Percentiles rank a stretch among this genome's conserved stretches.
Conservation (phyloP, 768 basidiomycete genomes). For the Mycena chlorophos region DNA sequence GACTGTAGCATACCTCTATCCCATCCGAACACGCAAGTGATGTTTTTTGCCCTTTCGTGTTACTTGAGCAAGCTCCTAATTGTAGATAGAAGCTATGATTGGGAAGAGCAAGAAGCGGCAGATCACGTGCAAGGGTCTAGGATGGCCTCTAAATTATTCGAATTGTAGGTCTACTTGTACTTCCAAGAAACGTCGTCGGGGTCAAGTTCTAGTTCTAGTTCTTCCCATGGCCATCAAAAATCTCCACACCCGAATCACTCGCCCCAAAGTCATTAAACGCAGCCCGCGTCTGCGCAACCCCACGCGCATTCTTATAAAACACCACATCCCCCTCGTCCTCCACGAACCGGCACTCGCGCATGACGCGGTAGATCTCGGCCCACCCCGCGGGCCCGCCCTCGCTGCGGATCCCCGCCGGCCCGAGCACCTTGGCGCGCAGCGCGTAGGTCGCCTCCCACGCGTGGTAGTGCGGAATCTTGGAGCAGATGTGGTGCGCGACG, state of each 20-base stretch:
- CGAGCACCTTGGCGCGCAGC: slow-evolving; percentile 67
- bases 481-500: slow-evolving; percentile 86
- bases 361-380: slow-evolving; percentile 77
- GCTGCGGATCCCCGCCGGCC: slow-evolving; percentile 59
- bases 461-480: slow-evolving; percentile 96
- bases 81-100: too few relatives aligned
- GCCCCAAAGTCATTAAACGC: slow-evolving; percentile 57
- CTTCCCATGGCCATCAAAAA: background rate
- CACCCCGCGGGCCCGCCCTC: slow-evolving; percentile 74
- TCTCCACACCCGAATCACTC: slow-evolving; percentile 54
- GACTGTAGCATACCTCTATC: too few relatives aligned
- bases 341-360: slow-evolving; percentile 83
- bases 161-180: too few relatives aligned
- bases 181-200: too few relatives aligned
- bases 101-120: too few relatives aligned
- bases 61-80: too few relatives aligned
- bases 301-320: slow-evolving; percentile 87
- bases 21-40: too few relatives aligned
- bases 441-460: slow-evolving; percentile 93
- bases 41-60: too few relatives aligned
- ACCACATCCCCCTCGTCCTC: slow-evolving; percentile 91
- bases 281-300: slow-evolving; percentile 70
- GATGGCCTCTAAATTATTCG: too few relatives aligned
- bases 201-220: background rate
- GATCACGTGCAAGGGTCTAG: too few relatives aligned